These are phyloP conservation scores for Ascochyta rabiei DNA, from an alignment of 2,329 filamentous ascomycete genomes.

Conservation along the genomic window DNA sequence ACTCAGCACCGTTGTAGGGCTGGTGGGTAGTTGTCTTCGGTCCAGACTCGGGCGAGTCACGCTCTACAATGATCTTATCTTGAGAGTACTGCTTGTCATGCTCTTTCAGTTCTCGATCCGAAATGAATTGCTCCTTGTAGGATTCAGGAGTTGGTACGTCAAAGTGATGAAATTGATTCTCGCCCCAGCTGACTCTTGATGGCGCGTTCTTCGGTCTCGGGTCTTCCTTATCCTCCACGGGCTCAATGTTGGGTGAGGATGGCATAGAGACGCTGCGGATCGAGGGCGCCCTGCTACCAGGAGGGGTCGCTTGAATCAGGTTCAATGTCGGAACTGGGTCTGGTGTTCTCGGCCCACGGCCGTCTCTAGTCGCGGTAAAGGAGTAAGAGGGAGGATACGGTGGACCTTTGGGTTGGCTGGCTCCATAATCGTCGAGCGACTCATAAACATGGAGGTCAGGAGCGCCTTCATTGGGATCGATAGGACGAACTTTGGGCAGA, in stretches of 20 bases:
- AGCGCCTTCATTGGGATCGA: conserved; percentile 53
- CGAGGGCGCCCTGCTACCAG: conserved; percentile 54
- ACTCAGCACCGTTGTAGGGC: conserved; percentile 38
- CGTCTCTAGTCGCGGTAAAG: conserved; percentile 51
- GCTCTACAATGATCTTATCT: conserved; percentile 51
- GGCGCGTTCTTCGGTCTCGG: conserved; percentile 33
- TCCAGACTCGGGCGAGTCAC: conserved; percentile 39
- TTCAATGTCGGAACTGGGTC: conserved; percentile 61
- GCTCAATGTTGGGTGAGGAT: conserved; percentile 43
- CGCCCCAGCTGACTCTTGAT: conserved; percentile 55
- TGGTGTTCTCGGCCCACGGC: conserved; percentile 39
- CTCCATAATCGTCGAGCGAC: conserved; percentile 46
- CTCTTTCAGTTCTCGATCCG: conserved; percentile 36
- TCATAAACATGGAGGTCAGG: conserved; percentile 52
- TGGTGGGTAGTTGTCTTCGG: conserved; percentile 35
- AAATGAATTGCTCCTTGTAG: conserved; percentile 46
- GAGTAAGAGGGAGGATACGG: conserved; percentile 48
- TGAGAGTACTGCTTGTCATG: conserved; percentile 31
- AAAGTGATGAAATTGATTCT: conserved; percentile 55
- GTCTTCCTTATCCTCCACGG: conserved; percentile 31
- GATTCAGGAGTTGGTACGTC: conserved; percentile 55
- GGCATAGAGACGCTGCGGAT: conserved; percentile 44
- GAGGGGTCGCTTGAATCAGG: conserved; percentile 64
- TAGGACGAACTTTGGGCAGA: conserved; percentile 41
- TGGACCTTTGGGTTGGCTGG: conserved; percentile 34